These are phyloP conservation scores for Sugiyamaella americana DNA, from an alignment of 805 yeast species.

Conservation along the genomic window DNA sequence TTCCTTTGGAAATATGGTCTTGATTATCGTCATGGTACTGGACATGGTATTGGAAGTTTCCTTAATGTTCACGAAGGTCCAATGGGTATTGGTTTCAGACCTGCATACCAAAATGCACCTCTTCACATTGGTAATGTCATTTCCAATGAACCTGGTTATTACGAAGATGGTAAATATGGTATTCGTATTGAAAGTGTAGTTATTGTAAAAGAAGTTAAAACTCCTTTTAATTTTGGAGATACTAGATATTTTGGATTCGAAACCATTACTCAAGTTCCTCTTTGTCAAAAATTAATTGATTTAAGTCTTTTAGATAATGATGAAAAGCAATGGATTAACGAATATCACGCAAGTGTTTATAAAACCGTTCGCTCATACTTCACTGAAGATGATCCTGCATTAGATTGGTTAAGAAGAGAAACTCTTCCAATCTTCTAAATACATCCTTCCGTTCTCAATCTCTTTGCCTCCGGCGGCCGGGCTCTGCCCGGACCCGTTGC, in stretches of 20 bases:
- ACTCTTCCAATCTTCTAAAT: conserved; percentile 36
- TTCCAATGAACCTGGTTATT: conserved; percentile 93
- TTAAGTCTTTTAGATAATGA: conserved; percentile 45
- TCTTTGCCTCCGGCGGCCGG: too few species aligned
- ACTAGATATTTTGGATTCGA: conserved; percentile 63
- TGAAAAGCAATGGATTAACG: conserved; percentile 65
- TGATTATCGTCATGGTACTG: conserved; percentile 91
- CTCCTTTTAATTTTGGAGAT: conserved; percentile 46
- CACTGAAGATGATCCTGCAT: conserved; percentile 53
- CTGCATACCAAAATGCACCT: conserved; percentile 46
- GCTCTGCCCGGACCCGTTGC: neutral
- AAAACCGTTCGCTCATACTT: conserved; percentile 44
- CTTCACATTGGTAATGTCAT: conserved; percentile 62
- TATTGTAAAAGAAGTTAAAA: conserved; percentile 42
- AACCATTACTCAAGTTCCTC: conserved; percentile 79
- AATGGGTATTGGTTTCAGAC: conserved; percentile 62
- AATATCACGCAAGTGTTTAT: conserved; percentile 57
- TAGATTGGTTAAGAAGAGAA: conserved; percentile 67
- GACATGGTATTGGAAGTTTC: conserved; percentile 94
- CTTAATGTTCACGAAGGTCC: conserved; percentile 95
- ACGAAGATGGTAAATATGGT: conserved; percentile 85
- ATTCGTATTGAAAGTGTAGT: conserved; percentile 84
- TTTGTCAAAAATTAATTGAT: conserved; percentile 72
- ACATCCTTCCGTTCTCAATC: too few species aligned
- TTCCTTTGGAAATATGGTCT: conserved; percentile 75